Evolutionary conservation across 371 early-diverging fungal species (phyloP).

Genomic region (Capillidium heterosporum): DNA sequence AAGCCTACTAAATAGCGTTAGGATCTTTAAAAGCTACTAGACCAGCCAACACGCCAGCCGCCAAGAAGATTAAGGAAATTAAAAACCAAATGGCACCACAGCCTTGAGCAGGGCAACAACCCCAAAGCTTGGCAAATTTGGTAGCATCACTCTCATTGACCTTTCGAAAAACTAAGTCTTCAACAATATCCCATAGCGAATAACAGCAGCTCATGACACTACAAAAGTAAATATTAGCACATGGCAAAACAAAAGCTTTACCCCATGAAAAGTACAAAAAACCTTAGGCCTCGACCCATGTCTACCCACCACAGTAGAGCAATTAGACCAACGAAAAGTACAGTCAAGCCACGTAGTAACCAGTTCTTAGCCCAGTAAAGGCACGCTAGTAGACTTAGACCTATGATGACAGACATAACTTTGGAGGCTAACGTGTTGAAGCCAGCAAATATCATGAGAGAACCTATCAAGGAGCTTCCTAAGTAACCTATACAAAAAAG

Average conservation of each 20-base stretch:
- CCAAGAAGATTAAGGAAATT: constrained; percentile 60
- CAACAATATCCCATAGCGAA: constrained; percentile 84
- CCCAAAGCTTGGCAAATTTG: constrained; percentile 63
- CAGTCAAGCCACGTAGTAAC: constrained; percentile 61
- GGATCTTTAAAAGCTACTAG: constrained; percentile 51
- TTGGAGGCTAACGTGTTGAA: constrained; percentile 75
- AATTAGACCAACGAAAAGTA: constrained; percentile 64
- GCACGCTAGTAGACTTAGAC: constrained; percentile 49
- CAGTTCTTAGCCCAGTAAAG: constrained; percentile 77
- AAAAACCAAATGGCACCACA: constrained; percentile 87
- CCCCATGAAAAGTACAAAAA: constrained; percentile 83
- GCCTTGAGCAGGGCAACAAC: constrained; percentile 55
- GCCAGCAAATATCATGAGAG: constrained; percentile 77
- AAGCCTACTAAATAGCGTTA: too few relatives aligned
- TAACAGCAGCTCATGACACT: constrained; percentile 82
- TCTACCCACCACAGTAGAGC: constrained; percentile 72
- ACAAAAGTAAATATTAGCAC: background rate
- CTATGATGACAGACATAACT: constrained; percentile 58
- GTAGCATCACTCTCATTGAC: constrained; percentile 85
- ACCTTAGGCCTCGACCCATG: constrained; percentile 48
- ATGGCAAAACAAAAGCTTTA: constrained; percentile 14
- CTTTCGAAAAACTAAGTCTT: constrained; percentile 75
- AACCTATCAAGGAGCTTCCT: constrained; percentile 63
- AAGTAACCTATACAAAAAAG: constrained; percentile 27
- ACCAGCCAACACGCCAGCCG: constrained; percentile 56